Percentiles rank a stretch among this genome's conserved stretches.
Conservation (phyloP, 2,329 filamentous ascomycete genomes). For the Ophiostoma quercus region DNA sequence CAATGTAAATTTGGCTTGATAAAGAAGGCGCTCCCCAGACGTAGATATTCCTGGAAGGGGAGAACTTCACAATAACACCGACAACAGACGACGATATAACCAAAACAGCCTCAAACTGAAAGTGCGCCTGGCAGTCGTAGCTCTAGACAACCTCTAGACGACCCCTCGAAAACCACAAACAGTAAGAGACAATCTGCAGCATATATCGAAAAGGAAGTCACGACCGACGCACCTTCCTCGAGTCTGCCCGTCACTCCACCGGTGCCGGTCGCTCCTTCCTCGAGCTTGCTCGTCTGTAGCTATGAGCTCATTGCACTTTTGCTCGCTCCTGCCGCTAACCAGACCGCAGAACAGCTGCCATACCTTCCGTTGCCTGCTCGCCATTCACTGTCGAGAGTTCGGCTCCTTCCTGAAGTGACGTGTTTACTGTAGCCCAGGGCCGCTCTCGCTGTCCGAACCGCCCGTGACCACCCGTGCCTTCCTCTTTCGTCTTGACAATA, state of each 20-base stretch:
- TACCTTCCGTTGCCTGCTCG: not conserved
- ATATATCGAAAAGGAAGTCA: constrained; percentile 16
- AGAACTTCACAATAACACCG: not conserved
- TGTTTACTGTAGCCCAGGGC: not conserved
- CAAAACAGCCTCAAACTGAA: not conserved
- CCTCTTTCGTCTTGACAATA: not conserved
- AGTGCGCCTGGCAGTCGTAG: not conserved
- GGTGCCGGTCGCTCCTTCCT: constrained; percentile 17
- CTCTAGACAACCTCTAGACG: not conserved
- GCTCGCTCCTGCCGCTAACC: constrained; percentile 2
- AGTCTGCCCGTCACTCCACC: not conserved
- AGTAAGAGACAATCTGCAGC: not conserved
- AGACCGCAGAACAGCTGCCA: not conserved
- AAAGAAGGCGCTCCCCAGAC: not conserved
- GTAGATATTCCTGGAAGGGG: not conserved
- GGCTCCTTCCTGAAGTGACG: constrained; percentile 17
- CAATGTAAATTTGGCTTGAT: not conserved
- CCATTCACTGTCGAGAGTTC: not conserved
- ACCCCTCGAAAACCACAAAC: not conserved
- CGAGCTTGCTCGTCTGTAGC: not conserved
- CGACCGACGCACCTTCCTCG: not conserved
- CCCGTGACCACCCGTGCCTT: constrained; percentile 1
- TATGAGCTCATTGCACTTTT: not conserved
- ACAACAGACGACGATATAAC: not conserved
- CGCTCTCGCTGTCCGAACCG: not conserved